Evolutionary conservation across 306 rosid species (phyloP).

Genomic region (Castanospermum australe): DNA sequence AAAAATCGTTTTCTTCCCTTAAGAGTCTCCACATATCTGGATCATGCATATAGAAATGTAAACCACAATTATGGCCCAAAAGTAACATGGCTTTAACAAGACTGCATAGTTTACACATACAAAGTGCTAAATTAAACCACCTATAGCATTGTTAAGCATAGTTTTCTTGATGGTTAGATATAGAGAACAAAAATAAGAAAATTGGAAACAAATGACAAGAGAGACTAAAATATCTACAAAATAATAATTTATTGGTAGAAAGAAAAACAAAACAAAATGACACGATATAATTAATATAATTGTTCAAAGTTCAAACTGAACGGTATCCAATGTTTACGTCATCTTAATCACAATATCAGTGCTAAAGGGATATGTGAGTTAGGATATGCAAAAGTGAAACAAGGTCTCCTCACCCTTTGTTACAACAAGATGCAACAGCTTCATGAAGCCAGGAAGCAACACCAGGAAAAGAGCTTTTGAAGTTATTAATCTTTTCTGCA

Average conservation of each 20-base stretch:
- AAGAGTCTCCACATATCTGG: constrained; percentile 79
- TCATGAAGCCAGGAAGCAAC: constrained; percentile 93
- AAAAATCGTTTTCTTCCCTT: constrained; percentile 88
- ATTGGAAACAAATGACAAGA: neutral
- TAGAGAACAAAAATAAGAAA: constrained; percentile 19
- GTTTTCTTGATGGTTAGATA: constrained; percentile 1
- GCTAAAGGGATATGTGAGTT: neutral
- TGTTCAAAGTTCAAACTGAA: neutral
- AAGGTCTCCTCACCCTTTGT: constrained; percentile 71
- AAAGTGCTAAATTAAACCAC: neutral
- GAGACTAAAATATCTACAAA: neutral
- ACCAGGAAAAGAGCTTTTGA: constrained; percentile 82
- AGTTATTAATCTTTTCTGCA: constrained; percentile 72
- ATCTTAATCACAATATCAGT: neutral
- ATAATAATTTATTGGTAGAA: neutral
- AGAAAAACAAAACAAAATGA: constrained; percentile 9
- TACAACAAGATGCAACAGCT: constrained; percentile 69
- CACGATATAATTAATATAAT: neutral
- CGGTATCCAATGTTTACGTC: constrained; percentile 9
- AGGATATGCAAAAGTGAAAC: constrained; percentile 18
- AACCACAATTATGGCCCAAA: neutral
- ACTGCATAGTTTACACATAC: neutral
- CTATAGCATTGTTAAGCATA: neutral
- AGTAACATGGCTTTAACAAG: constrained; percentile 6
- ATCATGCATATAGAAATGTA: constrained; percentile 24